Percentiles rank a stretch among this genome's conserved stretches.
Evolutionary conservation across 768 basidiomycete genomes (phyloP).

Genomic region (Chlorophyllum brunneum): DNA sequence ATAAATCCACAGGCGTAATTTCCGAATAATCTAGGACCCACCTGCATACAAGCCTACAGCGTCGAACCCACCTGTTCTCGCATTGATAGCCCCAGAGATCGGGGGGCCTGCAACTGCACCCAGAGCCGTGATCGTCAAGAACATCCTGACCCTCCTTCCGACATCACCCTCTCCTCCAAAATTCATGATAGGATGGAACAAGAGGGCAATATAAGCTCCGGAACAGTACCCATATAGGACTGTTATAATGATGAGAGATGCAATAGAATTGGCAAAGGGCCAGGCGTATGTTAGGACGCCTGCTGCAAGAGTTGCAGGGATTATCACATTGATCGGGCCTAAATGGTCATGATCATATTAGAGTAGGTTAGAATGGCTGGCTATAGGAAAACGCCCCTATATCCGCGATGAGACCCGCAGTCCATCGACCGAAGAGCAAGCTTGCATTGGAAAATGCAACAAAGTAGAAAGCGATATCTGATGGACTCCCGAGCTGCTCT

Average conservation of each 20-base stretch:
- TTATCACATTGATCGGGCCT: slow-evolving; percentile 48
- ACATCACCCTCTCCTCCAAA: slow-evolving; percentile 60
- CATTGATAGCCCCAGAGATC: slow-evolving; percentile 67
- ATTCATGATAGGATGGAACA: slow-evolving; percentile 53
- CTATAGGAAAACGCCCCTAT: slow-evolving; percentile 45
- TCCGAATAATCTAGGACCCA: too few species aligned
- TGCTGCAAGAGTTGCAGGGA: slow-evolving; percentile 55
- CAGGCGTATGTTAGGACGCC: slow-evolving; percentile 64
- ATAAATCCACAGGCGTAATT: background rate
- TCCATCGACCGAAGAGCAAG: slow-evolving; percentile 58
- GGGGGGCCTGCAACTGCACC: slow-evolving; percentile 70
- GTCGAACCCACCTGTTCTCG: slow-evolving; percentile 47
- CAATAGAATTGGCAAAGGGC: slow-evolving; percentile 54
- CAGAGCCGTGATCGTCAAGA: slow-evolving; percentile 53
- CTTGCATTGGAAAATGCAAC: slow-evolving; percentile 66
- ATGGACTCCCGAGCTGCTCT: slow-evolving; percentile 41
- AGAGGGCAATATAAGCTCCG: slow-evolving; percentile 57
- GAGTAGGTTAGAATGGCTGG: background rate
- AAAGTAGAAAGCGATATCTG: slow-evolving; percentile 57
- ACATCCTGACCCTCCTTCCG: slow-evolving; percentile 64
- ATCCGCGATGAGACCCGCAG: slow-evolving; percentile 53
- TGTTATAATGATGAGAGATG: slow-evolving; percentile 47
- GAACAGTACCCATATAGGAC: slow-evolving; percentile 67
- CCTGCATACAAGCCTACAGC: slow-evolving; percentile 57
- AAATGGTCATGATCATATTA: background rate